Evolutionary conservation across 805 yeast genomes (phyloP), one percentile per base, ranked within the genome.

Genomic region (Cyberlindnera suaveolens): DNA sequence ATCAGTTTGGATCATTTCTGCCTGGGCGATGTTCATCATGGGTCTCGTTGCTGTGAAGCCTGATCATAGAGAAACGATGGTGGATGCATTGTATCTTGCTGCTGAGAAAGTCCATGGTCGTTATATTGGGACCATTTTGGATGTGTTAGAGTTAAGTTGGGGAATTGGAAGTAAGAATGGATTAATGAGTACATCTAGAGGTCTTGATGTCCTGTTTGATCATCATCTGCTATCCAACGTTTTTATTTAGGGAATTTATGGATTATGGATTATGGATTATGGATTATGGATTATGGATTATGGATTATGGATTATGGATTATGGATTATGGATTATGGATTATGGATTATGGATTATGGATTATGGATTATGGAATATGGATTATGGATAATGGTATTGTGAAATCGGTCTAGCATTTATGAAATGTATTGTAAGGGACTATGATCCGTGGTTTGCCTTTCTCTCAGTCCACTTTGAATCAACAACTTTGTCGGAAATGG

Each of bases 21-120:
- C 48, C 0, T 50, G 56, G 52, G 44, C 57, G 3, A 23, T 51
- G 34, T 40, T 55, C 16, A 44, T 55, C 8, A 33, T 48, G 14
- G 60, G 60, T 1, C 33, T 47, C 1, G 47, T 42, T 9, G 41
- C 50, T 30, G 18, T 41, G 3, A 34, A 39, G 4, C 33, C 42
- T 3, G 40, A 42, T 1, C 47, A 56, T 26, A 41, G 45, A 23
- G 45, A 39, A 1, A 8, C 40, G 5, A 42, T 56, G 1, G 18
- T 43, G 15, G 38, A 44, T 4, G 45, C 46, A 6, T 43, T 46
- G 27, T 36, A 42, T 18, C 45, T 43, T 6, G 40, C 47, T 36
- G 49, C 49, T 3, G 45, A 42, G 30, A 41, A 47, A 3, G 40
- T 43, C 4, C 56, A 50, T 34, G 44, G 50, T 6, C 40, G 49